Base-by-base conservation (phyloP, 2,329 filamentous ascomycete genomes). In the Cercospora citrullina region DNA sequence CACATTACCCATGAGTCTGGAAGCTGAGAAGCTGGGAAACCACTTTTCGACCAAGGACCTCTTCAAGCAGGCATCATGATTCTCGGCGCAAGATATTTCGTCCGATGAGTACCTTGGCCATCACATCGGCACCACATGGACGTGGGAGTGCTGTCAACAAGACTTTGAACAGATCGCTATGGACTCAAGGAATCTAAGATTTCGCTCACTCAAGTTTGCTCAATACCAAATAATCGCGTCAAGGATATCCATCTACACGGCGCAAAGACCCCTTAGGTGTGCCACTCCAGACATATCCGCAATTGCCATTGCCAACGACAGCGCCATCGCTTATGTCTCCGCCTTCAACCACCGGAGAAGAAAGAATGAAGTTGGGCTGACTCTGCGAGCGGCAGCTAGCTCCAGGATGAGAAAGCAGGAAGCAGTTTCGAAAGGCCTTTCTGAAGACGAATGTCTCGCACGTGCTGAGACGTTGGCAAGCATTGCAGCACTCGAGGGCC, bases 311-410 rank as follows among this genome's bases (percentile, higher is more conserved):
- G 5, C 66, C 66, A 16, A 68, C 66, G 16, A 33, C 31, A 30
- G 64, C 64, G 21, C 66, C 66, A 58, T 64, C 66, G 26, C 42
- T 55, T 5, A 23, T 36, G 18, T 62, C 55, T 16, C 28, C 30
- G 7, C 36, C 36, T 14, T 53, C 51, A 28, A 26, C 30, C 14
- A 57, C 28, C 28, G 45, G 55, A 5, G 26, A 28, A 30, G 48
- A 60, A n/a, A 64, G 61, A 28, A 68, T 68, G 66, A 68, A 68
- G 62, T 68, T 68, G n/a, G 66, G 66, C n/a, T 68, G 66, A 26
- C 31, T 26, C 57, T 63, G 65, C 28, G 14, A 53, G 48, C 31
- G 42, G 58, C 66, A 68, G 12, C 45, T 65, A 23, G 31, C 57
- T 5, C 48, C 36, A 23, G 45, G 36, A 48, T 68, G 66, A 18